Evolutionary conservation across 805 yeast genomes (phyloP).

Genomic region (Tetrapisispora namnaoensis): DNA sequence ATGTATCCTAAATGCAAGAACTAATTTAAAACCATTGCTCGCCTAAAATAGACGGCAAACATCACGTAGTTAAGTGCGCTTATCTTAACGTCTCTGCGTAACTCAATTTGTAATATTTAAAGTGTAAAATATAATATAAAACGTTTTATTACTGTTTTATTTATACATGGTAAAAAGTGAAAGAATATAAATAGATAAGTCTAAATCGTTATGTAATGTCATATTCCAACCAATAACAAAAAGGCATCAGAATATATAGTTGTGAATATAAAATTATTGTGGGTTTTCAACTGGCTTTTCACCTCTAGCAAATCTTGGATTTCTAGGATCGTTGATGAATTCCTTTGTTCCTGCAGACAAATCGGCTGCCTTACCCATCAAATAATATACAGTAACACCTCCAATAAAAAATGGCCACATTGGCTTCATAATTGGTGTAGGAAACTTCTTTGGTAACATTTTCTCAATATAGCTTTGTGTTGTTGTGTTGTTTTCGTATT

Average conservation of each 20-base stretch:
- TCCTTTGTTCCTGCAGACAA: slow-evolving; percentile 66
- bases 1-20: not conserved
- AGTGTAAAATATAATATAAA: not conserved
- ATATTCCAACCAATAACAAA: not conserved
- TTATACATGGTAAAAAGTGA: not conserved
- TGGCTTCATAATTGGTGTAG: slow-evolving; percentile 45
- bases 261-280: not conserved
- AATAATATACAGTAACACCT: slow-evolving; percentile 65
- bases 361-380: slow-evolving; percentile 57
- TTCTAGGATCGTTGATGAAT: slow-evolving; percentile 90
- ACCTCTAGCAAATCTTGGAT: slow-evolving; percentile 73
- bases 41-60: too few relatives aligned
- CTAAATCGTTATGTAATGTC: not conserved
- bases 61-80: too few relatives aligned
- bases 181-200: not conserved
- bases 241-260: not conserved
- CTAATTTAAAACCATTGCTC: not conserved
- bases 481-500: too few relatives aligned
- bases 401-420: slow-evolving; percentile 88
- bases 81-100: not conserved
- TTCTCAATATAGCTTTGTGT: not conserved
- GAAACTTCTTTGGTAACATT: slow-evolving; percentile 29
- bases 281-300: slow-evolving; percentile 35
- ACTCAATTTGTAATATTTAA: too few relatives aligned
- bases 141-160: not conserved